Conservation (phyloP, 116 monocot genomes). For the Papilionanthe hybrid region DNA sequence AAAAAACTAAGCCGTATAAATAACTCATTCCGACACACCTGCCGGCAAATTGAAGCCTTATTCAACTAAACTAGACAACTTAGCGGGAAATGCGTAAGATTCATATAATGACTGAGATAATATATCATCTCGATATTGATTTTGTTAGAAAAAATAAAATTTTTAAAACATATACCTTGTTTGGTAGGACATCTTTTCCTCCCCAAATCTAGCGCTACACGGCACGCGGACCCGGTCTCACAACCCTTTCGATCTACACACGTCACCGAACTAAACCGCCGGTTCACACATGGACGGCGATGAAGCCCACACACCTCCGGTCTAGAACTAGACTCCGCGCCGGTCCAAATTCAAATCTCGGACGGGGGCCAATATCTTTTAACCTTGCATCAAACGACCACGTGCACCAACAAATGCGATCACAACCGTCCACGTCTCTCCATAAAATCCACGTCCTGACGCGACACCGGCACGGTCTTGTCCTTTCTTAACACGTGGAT, state of each 20-base stretch:
- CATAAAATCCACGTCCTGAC: conserved; percentile 9
- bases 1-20: too few species aligned
- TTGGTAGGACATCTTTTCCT: not conserved
- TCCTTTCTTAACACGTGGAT: not conserved
- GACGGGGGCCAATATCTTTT: not conserved
- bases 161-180: not conserved
- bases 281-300: not conserved
- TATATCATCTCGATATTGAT: too few species aligned
- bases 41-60: too few species aligned
- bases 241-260: not conserved
- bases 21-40: too few species aligned
- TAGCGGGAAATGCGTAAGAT: too few species aligned
- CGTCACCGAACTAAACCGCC: not conserved
- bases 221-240: not conserved
- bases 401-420: not conserved
- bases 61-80: too few species aligned
- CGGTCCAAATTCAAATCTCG: not conserved
- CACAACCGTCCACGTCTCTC: conserved; percentile 17
- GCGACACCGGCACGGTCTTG: not conserved
- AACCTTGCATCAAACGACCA: not conserved
- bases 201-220: not conserved
- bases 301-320: not conserved
- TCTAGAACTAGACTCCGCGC: not conserved
- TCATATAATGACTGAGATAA: too few species aligned
- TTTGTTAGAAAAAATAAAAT: too few species aligned